These are phyloP conservation scores for Penicillium sp. DNA, from an alignment of 2,329 filamentous ascomycete species.

Conservation along the genomic window DNA sequence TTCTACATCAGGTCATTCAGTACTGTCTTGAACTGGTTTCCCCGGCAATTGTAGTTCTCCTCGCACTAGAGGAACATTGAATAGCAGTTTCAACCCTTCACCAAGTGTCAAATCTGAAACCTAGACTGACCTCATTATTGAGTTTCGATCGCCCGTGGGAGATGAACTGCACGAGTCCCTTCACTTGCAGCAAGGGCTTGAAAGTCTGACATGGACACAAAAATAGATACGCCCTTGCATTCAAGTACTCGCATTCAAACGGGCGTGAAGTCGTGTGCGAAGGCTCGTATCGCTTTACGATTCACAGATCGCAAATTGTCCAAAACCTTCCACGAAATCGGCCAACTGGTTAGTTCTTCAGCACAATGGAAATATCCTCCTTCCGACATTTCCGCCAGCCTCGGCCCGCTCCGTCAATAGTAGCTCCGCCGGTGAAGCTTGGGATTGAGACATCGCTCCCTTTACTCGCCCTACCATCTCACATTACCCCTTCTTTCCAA, in stretches of 20 bases:
- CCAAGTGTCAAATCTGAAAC: neutral
- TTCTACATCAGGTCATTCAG: neutral
- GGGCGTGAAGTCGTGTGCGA: too few relatives aligned
- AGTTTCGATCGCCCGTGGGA: neutral
- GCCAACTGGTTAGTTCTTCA: neutral
- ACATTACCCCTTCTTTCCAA: neutral
- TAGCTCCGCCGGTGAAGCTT: neutral
- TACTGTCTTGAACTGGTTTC: neutral
- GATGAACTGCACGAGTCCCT: slow-evolving; percentile 5
- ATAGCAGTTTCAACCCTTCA: neutral
- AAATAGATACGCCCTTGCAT: slow-evolving; percentile 6
- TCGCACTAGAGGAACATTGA: neutral
- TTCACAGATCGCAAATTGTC: neutral
- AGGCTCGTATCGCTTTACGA: neutral
- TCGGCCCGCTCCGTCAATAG: neutral
- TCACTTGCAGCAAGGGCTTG: slow-evolving; percentile 8
- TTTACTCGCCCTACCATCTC: neutral
- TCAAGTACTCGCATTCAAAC: neutral
- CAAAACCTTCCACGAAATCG: neutral
- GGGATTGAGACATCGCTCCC: neutral
- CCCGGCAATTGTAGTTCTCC: neutral
- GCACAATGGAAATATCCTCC: neutral
- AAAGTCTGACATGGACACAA: neutral
- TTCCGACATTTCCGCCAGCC: neutral
- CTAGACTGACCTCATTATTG: neutral